Percentiles rank a stretch among this genome's conserved stretches.
These are phyloP conservation scores for Hirschfeldia incana DNA, from an alignment of 345 rosid species.

Conservation along the genomic window DNA sequence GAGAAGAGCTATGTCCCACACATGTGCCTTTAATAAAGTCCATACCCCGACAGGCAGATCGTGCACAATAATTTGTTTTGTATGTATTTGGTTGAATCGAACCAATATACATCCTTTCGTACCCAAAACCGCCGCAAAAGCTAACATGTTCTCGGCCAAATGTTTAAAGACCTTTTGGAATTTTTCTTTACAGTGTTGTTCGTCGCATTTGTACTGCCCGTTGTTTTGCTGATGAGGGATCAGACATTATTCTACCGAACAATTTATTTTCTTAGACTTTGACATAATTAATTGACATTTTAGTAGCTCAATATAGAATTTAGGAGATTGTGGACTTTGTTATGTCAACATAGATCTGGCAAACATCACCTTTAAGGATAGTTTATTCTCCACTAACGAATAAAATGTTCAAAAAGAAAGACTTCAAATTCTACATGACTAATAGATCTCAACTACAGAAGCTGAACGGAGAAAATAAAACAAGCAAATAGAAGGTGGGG, in stretches of 20 bases:
- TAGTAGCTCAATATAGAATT: background rate
- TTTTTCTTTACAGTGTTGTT: background rate
- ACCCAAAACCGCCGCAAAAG: slow-evolving; percentile 21
- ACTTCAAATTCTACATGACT: background rate
- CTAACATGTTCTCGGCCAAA: slow-evolving; percentile 3
- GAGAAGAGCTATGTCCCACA: slow-evolving; percentile 21
- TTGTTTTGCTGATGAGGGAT: background rate
- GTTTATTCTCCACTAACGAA: background rate
- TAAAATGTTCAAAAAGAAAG: background rate
- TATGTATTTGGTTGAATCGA: slow-evolving; percentile 9
- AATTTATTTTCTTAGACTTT: background rate
- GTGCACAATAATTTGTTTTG: slow-evolving; percentile 18
- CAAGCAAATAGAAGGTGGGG: background rate
- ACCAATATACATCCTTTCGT: background rate
- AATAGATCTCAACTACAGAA: background rate
- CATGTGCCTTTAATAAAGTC: slow-evolving; percentile 21
- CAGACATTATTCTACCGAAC: background rate
- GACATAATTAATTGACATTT: background rate
- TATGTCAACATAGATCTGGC: background rate
- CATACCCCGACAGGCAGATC: slow-evolving; percentile 9
- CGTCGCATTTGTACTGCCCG: background rate
- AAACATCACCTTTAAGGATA: background rate
- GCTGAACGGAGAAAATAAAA: background rate
- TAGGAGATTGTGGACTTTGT: slow-evolving; percentile 1
- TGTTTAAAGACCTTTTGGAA: background rate